Percentiles rank a stretch among this genome's conserved stretches.
Evolutionary conservation across 495 filamentous ascomycete genomes (phyloP).

Genomic region (Penicillium lagena): DNA sequence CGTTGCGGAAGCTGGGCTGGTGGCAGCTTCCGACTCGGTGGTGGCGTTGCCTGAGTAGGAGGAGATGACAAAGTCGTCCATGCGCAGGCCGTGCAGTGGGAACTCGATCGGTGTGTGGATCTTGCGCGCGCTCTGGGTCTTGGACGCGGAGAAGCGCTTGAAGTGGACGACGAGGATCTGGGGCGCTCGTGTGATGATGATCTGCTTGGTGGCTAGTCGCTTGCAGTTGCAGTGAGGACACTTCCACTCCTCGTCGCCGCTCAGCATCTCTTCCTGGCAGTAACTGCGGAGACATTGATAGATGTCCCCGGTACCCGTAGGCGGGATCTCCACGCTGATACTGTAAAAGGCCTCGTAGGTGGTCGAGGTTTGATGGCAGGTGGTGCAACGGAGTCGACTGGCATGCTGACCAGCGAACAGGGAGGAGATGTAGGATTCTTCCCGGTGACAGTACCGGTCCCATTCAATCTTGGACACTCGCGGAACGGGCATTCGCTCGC

Average conservation of each 20-base stretch:
- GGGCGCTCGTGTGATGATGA: conserved; percentile 66
- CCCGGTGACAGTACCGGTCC: conserved; percentile 61
- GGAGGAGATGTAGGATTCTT: conserved; percentile 59
- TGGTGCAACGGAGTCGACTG: conserved; percentile 55
- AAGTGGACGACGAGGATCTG: conserved; percentile 69
- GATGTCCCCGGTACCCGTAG: conserved; percentile 43
- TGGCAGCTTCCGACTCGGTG: conserved; percentile 15
- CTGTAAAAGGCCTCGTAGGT: conserved; percentile 68
- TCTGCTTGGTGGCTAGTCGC: conserved; percentile 64
- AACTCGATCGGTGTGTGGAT: conserved; percentile 64
- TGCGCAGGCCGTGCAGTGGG: conserved; percentile 56
- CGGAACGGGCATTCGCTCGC: conserved; percentile 55
- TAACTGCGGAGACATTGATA: conserved; percentile 62
- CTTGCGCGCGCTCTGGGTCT: conserved; percentile 53
- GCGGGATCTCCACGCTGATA: conserved; percentile 61
- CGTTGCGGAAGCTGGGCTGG: background rate
- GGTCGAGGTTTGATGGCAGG: conserved; percentile 60
- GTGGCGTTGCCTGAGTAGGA: conserved; percentile 22
- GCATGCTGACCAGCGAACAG: conserved; percentile 68
- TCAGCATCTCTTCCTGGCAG: conserved; percentile 60
- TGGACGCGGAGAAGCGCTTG: conserved; percentile 61
- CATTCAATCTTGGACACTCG: conserved; percentile 61
- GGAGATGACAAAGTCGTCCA: conserved; percentile 51
- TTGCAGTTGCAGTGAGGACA: conserved; percentile 64
- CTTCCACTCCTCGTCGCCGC: conserved; percentile 63